Base-by-base conservation (phyloP, 2,329 filamentous ascomycete genomes). In the Chaetoscypha palmicola region DNA sequence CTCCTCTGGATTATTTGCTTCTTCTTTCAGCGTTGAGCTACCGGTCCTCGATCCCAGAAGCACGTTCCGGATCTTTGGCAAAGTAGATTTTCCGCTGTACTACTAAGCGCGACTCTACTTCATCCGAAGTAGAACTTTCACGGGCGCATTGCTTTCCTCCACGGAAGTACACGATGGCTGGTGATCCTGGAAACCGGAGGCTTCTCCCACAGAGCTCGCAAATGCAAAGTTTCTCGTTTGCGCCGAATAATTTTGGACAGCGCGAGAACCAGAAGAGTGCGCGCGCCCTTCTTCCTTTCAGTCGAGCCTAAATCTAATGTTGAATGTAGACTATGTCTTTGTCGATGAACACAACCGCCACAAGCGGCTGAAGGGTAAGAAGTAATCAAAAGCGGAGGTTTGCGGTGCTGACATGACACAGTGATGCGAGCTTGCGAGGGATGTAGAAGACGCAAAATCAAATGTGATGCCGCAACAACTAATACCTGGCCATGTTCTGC, bases 341-440 rank as follows among this genome's bases (percentile, higher is more conserved):
- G 92, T 97, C 46, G 91, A 97, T 66, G 91, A 97, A 66, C 92
- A 97, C 67, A 97, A 97, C 70, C 84, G 92, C 52, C 92, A 97
- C 68, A 97, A 97, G 68, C 80, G 91, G 58, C 71, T 97, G 51
- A 97, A 97, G 75, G 88, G 88, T 92, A 77, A 56, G 53, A 32
- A 34, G 24, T 24, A 30, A n/a, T 38, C 33, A 24, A 38, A 21
- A 2, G 4, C 19, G 21, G 21, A 17, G 33, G 20, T 9, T 33
- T 26, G n/a, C 32, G 23, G 16, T 48, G 38, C 54, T 61, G 39
- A 61, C 40, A n/a, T 10, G 21, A 7, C 26, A n/a, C 51, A 94
- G 91, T 96, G 41, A 96, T 95, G 89, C 83, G 92, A 71, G 92
- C 91, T 45, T 97, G 91, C 65, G 91, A 96, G 68, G 91, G 91